A percentile compares a stretch with the other conserved stretches of the same genome.
phyloP scores from a whole-genome alignment of 108 stramenopile genomes.

The Pseudonitzschia pungens region DNA sequence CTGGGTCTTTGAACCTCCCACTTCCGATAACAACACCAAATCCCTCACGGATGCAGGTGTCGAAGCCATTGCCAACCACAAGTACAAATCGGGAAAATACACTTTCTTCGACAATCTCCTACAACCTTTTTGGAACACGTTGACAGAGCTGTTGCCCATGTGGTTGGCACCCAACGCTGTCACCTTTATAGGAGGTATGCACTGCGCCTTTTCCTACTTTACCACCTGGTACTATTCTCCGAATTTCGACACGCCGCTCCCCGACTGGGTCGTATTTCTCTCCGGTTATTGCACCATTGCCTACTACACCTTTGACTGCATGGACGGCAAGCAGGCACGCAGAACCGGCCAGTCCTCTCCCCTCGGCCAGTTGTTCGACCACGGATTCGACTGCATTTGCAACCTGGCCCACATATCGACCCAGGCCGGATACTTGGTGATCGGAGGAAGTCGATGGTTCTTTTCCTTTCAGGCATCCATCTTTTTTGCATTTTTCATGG shows the following conservation, averaged over 20 bases:
- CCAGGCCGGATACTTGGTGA: conserved; percentile 46
- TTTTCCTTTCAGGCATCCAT: conserved; percentile 64
- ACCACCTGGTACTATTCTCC: conserved; percentile 38
- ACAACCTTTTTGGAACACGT: conserved; percentile 81
- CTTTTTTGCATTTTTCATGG: conserved; percentile 86
- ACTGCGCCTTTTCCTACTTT: conserved; percentile 56
- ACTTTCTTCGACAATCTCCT: conserved; percentile 73
- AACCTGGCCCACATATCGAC: conserved; percentile 64
- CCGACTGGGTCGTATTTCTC: conserved; percentile 62
- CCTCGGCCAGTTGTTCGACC: conserved; percentile 96
- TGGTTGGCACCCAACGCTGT: conserved; percentile 93
- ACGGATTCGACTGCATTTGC: conserved; percentile 94
- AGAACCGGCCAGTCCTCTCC: conserved; percentile 67
- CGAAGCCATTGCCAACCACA: conserved; percentile 73
- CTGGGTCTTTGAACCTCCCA: conserved; percentile 29
- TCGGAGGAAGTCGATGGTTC: conserved; percentile 50
- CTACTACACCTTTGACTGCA: conserved; percentile 82
- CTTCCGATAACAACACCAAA: conserved; percentile 7
- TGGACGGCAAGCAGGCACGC: conserved; percentile 90
- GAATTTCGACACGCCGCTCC: conserved; percentile 47
- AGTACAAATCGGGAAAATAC: conserved; percentile 70
- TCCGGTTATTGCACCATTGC: conserved; percentile 58
- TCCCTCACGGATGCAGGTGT: conserved; percentile 58
- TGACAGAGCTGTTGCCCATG: conserved; percentile 78
- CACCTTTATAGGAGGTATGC: conserved; percentile 74